Evolutionary conservation across 768 basidiomycete genomes (phyloP), one percentile per base, ranked within the genome.

Genomic region (Mycena epipterygia): DNA sequence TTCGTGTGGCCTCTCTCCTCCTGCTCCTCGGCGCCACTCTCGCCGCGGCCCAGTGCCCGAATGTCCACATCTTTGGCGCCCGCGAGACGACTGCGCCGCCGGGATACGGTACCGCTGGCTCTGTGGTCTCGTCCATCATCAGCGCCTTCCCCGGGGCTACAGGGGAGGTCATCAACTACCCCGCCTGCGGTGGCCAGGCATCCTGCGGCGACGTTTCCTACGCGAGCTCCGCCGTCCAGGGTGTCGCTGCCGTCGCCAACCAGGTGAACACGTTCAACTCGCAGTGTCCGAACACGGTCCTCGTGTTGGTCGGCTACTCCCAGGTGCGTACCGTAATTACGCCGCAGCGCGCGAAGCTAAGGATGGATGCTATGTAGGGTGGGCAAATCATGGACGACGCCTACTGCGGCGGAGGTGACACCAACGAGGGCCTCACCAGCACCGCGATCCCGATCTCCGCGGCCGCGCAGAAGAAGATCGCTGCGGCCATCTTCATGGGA

Each of bases 371-470:
- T 16, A 6, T 37, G 6, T 53, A 80, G 80, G 80, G 80, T 65
- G 80, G 80, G 68, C 80, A 80, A 73, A 81, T 79, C 66, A 76
- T 80, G 71, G 80, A 80, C 62, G 77, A 80, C 60, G 80, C 78
- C 3, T 81, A 76, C 66, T 81, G 80, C 44, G 80, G 80, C 55
- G 80, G 80, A 49, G 80, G 80, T 3, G 80, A 81, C 62, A 74
- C 72, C 42, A 79, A 80, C 73, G 78, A 79, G 64, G 80, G 78
- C 21, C 71, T 81, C 51, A 23, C 44, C 11, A 74, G 62, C 42
- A 81, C 80, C 19, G 74, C 80, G 0, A 79, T 80, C 56, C 80
- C 79, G 66, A 79, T 81, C 49, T 71, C 73, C 27, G n/a, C 76
- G 5, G 68, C 77, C 2, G 79, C 80, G 5, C 68, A 76, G 35